These are phyloP conservation scores for Phlyctochytrium bullatum DNA, from an alignment of 192 early-diverging fungal genomes.

Conservation along the genomic window DNA sequence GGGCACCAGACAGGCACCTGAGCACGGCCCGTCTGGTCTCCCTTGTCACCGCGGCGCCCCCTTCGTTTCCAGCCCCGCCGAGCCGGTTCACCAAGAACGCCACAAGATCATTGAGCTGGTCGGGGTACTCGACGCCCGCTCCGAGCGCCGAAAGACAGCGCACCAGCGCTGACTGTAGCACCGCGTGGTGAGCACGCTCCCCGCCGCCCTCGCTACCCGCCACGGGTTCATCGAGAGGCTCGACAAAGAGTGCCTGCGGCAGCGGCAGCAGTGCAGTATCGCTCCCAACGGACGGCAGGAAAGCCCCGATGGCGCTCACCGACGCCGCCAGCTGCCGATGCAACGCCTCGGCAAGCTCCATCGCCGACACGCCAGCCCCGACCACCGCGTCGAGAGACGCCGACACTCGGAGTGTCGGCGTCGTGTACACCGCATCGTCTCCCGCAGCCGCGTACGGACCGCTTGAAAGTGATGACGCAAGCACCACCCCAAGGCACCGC, in stretches of 20 bases:
- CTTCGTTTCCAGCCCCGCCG: not conserved
- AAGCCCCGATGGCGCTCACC: not conserved
- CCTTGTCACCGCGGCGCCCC: not conserved
- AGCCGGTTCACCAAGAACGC: slow-evolving; percentile 32
- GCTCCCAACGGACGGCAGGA: not conserved
- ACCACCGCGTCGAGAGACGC: too few relatives aligned
- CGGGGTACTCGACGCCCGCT: slow-evolving; percentile 29
- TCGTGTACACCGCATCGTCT: slow-evolving; percentile 5
- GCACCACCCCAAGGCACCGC: slow-evolving; percentile 7
- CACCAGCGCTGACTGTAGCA: slow-evolving; percentile 18
- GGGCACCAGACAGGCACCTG: slow-evolving; percentile 1
- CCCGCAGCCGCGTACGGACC: too few relatives aligned
- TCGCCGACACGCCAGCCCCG: slow-evolving; percentile 30
- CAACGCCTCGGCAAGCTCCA: slow-evolving; percentile 35
- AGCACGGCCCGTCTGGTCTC: not conserved
- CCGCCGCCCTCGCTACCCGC: not conserved
- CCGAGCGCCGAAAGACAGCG: slow-evolving; percentile 26
- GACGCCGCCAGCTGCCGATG: slow-evolving; percentile 14
- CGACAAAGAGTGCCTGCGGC: not conserved
- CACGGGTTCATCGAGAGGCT: not conserved
- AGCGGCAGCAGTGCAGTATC: not conserved
- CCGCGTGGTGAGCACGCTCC: too few relatives aligned
- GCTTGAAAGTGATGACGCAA: too few relatives aligned
- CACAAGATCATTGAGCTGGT: slow-evolving; percentile 41
- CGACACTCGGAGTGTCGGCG: too few relatives aligned